These are phyloP conservation scores for Penicillium sp. DNA, from an alignment of 2,329 filamentous ascomycete genomes.

Conservation along the genomic window DNA sequence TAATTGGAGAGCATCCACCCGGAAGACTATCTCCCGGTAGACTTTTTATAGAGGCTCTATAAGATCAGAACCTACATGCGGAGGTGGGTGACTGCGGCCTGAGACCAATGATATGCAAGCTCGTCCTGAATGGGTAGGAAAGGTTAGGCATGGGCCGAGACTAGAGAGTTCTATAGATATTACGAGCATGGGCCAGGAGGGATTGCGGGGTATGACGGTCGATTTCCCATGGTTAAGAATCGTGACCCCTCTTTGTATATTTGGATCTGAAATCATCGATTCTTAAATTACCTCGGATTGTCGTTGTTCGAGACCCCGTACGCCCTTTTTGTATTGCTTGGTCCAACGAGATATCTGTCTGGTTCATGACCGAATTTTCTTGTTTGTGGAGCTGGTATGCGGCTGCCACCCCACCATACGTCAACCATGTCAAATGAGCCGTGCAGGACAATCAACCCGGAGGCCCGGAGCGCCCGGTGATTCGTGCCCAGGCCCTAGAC, in stretches of 20 bases:
- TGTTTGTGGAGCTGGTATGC: not conserved
- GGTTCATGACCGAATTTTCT: not conserved
- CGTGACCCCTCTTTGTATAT: not conserved
- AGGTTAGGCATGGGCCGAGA: not conserved
- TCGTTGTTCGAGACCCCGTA: not conserved
- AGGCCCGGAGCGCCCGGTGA: slow-evolving; percentile 15
- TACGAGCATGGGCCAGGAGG: not conserved
- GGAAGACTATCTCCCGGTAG: not conserved
- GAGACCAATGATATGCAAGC: too few species aligned
- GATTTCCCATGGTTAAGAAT: not conserved
- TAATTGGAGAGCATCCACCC: not conserved
- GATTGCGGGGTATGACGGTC: not conserved
- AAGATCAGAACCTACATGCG: not conserved
- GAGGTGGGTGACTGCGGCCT: not conserved
- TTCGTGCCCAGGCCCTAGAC: slow-evolving; percentile 6
- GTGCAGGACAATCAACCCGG: slow-evolving; percentile 11
- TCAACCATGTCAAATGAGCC: slow-evolving; percentile 5
- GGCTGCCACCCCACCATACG: slow-evolving; percentile 3
- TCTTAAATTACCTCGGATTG: not conserved
- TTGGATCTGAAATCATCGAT: not conserved
- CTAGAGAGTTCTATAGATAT: not conserved
- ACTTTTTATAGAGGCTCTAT: not conserved
- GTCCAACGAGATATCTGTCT: not conserved
- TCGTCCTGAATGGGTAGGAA: not conserved
- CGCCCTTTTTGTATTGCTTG: too few species aligned